Evolutionary conservation across 2,329 filamentous ascomycete genomes (phyloP).

Genomic region (Zymoseptoria pseudotritici): DNA sequence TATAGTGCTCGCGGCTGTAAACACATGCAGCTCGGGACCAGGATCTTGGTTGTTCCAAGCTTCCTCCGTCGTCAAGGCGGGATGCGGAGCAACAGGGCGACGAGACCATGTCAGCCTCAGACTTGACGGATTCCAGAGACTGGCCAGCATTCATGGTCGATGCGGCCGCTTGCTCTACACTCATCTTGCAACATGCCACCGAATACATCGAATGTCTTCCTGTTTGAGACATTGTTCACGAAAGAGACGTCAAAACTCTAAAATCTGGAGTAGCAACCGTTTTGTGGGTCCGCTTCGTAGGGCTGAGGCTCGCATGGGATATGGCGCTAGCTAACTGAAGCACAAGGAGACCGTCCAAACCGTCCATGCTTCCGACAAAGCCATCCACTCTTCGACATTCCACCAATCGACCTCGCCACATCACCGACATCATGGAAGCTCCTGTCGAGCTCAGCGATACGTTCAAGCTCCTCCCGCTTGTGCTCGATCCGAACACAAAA

Average conservation of each 20-base stretch:
- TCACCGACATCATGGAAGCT: constrained; percentile 5
- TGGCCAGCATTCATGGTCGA: neutral
- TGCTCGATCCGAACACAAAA: constrained; percentile 76
- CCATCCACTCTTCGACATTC: neutral
- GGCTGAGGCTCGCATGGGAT: neutral
- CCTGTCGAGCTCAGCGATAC: constrained; percentile 3
- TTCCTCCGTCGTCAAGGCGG: neutral
- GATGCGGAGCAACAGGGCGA: neutral
- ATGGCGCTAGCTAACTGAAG: neutral
- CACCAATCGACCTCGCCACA: neutral
- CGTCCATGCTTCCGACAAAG: too few species aligned
- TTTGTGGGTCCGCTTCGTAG: neutral
- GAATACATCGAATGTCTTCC: neutral
- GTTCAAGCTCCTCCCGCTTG: constrained; percentile 39
- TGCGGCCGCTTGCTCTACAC: neutral
- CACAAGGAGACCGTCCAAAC: neutral
- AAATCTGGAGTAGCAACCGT: neutral
- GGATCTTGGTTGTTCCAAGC: neutral
- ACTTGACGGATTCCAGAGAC: neutral
- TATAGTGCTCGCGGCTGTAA: neutral
- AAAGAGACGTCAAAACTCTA: neutral
- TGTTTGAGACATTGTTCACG: neutral
- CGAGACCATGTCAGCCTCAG: neutral
- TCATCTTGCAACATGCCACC: neutral
- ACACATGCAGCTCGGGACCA: neutral